phyloP scores from a whole-genome alignment of 2,329 filamentous ascomycete species.

The Penicillium palitans region DNA sequence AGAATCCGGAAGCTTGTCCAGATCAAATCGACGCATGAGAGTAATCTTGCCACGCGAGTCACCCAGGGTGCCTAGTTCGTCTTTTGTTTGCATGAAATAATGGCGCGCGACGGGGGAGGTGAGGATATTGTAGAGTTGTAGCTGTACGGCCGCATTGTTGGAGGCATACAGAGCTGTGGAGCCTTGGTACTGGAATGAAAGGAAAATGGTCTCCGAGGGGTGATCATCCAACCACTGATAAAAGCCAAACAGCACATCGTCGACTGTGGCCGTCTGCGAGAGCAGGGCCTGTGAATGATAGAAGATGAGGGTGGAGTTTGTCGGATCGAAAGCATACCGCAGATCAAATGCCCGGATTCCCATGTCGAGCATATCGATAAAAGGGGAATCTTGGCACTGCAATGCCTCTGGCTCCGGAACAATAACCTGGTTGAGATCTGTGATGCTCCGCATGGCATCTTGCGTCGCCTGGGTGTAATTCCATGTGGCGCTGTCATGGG shows the following conservation, averaged over 20 bases:
- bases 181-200: slow-evolving; percentile 52
- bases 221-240: slow-evolving; percentile 53
- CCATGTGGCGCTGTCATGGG: slow-evolving; percentile 54
- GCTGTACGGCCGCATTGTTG: slow-evolving; percentile 42
- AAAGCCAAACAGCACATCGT: slow-evolving; percentile 50
- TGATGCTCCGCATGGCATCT: slow-evolving; percentile 41
- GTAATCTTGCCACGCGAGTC: slow-evolving; percentile 43
- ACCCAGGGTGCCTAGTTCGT: slow-evolving; percentile 39
- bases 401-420: slow-evolving; percentile 35
- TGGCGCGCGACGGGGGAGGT: slow-evolving; percentile 40
- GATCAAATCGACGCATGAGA: slow-evolving; percentile 50
- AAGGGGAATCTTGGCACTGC: slow-evolving; percentile 45
- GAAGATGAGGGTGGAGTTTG: slow-evolving; percentile 49
- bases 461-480: slow-evolving; percentile 51
- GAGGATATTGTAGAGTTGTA: slow-evolving; percentile 40
- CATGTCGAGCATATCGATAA: slow-evolving; percentile 45
- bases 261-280: slow-evolving; percentile 46
- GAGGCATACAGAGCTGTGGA: slow-evolving; percentile 22
- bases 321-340: slow-evolving; percentile 51
- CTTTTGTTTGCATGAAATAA: slow-evolving; percentile 44
- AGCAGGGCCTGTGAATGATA: slow-evolving; percentile 51
- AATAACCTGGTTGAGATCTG: slow-evolving; percentile 40
- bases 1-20: slow-evolving; percentile 38
- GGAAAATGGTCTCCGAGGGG: slow-evolving; percentile 47
- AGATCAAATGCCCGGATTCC: slow-evolving; percentile 55